phyloP scores from a whole-genome alignment of 495 filamentous ascomycete genomes.

The Friedmanniomyces simplex region DNA sequence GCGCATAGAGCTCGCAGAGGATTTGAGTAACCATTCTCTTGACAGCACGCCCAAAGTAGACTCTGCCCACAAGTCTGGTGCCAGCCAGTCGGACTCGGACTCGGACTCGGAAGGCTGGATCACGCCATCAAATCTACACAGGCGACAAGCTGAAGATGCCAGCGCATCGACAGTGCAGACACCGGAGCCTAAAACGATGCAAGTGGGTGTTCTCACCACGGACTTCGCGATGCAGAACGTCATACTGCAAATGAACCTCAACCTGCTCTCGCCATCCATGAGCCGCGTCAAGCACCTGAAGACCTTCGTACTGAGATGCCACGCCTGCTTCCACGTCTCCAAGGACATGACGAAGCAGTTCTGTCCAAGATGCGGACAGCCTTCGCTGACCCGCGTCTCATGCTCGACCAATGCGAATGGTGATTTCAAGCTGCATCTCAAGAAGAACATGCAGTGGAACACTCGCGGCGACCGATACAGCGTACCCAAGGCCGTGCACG shows the following conservation, averaged over 20 bases:
- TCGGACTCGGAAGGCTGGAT: slow-evolving; percentile 83
- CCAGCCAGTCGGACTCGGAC: slow-evolving; percentile 32
- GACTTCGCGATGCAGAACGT: slow-evolving; percentile 98
- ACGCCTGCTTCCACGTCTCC: slow-evolving; percentile 81
- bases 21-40: not conserved
- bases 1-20: not conserved
- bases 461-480: slow-evolving; percentile 80
- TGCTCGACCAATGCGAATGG: slow-evolving; percentile 72
- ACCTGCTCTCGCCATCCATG: slow-evolving; percentile 69
- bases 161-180: slow-evolving; percentile 36
- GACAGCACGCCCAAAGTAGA: slow-evolving; percentile 4
- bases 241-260: slow-evolving; percentile 83
- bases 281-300: slow-evolving; percentile 68
- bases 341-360: slow-evolving; percentile 86
- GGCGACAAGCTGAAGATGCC: slow-evolving; percentile 61
- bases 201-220: slow-evolving; percentile 78
- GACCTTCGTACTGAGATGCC: slow-evolving; percentile 83
- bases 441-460: slow-evolving; percentile 95
- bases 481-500: slow-evolving; percentile 81
- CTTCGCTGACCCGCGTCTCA: slow-evolving; percentile 73
- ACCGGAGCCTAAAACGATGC: slow-evolving; percentile 51
- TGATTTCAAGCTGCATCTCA: slow-evolving; percentile 76
- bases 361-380: slow-evolving; percentile 80
- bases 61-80: slow-evolving; percentile 8
- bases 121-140: slow-evolving; percentile 82